phyloP scores from a whole-genome alignment of 768 basidiomycete genomes.

The Crassisporium funariophilum region DNA sequence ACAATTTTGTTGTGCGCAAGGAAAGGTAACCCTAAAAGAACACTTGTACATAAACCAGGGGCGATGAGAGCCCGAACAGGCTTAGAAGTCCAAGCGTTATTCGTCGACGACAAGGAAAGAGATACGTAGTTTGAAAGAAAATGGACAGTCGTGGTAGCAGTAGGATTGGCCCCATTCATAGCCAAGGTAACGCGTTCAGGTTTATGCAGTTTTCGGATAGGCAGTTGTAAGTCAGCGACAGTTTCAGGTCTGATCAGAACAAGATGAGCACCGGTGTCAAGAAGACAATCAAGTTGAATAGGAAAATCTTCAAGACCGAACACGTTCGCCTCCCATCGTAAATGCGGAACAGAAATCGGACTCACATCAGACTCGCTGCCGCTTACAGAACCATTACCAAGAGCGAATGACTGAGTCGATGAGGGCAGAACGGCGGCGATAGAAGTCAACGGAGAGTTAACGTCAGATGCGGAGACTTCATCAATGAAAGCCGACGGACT shows the following conservation, averaged over 20 bases:
- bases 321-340: background rate
- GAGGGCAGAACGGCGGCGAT: slow-evolving; percentile 7
- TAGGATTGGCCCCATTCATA: background rate
- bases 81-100: slow-evolving; percentile 7
- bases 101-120: slow-evolving; percentile 1
- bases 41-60: slow-evolving; percentile 6
- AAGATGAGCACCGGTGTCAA: slow-evolving; percentile 9
- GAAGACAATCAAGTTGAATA: background rate
- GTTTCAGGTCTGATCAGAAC: slow-evolving; percentile 11
- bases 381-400: background rate
- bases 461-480: too few relatives aligned
- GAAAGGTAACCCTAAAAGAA: slow-evolving; percentile 11
- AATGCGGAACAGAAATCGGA: background rate
- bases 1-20: slow-evolving; percentile 8
- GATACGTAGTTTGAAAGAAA: slow-evolving; percentile 5
- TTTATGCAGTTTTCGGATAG: background rate
- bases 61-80: slow-evolving; percentile 12
- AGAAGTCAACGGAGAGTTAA: background rate
- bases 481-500: too few relatives aligned
- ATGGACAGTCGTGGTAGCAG: background rate
- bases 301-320: background rate
- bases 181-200: slow-evolving; percentile 7
- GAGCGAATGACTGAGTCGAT: background rate
- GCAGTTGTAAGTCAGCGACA: background rate
- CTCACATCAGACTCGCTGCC: background rate